A percentile compares a stretch with the other conserved stretches of the same genome.
These are phyloP conservation scores for Phaffia australis DNA, from an alignment of 768 basidiomycete species.

Conservation along the genomic window DNA sequence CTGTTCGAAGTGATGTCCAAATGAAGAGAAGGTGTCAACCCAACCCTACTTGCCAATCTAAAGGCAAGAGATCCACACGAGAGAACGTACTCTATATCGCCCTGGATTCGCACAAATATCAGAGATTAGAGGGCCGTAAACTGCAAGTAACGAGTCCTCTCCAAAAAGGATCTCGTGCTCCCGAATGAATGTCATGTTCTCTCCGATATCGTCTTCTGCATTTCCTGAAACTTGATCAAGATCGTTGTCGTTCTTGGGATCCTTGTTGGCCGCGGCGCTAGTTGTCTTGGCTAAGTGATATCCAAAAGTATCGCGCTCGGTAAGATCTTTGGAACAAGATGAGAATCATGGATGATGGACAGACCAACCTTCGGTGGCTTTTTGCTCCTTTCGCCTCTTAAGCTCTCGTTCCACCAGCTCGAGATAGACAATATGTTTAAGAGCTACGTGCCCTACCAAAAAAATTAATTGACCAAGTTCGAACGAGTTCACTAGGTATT, in stretches of 20 bases:
- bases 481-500: constrained; percentile 69
- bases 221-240: constrained; percentile 95
- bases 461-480: constrained; percentile 88
- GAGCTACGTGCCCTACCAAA: constrained; percentile 88
- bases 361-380: constrained; percentile 53
- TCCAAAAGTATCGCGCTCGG: not conserved
- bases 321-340: not conserved
- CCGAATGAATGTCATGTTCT: constrained; percentile 68
- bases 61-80: not conserved
- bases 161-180: constrained; percentile 84
- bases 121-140: constrained; percentile 82
- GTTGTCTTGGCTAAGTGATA: constrained; percentile 46
- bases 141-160: constrained; percentile 61
- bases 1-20: constrained; percentile 41
- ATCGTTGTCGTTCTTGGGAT: constrained; percentile 52
- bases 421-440: constrained; percentile 93
- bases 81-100: constrained; percentile 63
- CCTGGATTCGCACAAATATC: constrained; percentile 83
- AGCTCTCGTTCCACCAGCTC: constrained; percentile 91
- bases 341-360: not conserved
- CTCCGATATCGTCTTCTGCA: constrained; percentile 96
- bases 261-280: constrained; percentile 42
- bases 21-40: not conserved
- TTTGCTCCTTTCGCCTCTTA: constrained; percentile 88
- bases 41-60: no score